Conservation (phyloP, 202 grass and related monocot genomes). For the Carex arenaria region DNA sequence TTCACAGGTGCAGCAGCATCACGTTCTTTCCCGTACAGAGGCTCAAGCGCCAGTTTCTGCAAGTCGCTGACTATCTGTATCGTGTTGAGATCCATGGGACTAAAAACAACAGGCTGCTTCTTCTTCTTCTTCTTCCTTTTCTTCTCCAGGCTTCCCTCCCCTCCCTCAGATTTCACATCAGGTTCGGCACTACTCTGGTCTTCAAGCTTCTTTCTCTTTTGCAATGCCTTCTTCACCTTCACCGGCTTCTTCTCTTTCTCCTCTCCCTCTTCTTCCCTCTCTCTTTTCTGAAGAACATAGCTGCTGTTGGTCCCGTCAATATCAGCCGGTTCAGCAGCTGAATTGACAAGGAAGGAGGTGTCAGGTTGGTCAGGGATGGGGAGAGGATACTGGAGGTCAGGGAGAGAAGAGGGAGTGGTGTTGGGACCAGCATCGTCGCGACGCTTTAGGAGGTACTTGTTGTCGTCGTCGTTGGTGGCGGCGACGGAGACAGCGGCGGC, state of each 20-base stretch:
- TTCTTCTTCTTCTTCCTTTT: slow-evolving; percentile 85
- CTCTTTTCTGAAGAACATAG: slow-evolving; percentile 62
- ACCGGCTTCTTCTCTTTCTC: slow-evolving; percentile 22
- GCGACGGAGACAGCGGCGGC: slow-evolving; percentile 24
- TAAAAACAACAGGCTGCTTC: slow-evolving; percentile 27
- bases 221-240: slow-evolving; percentile 42
- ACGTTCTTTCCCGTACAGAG: slow-evolving; percentile 40
- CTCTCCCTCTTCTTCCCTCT: background rate
- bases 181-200: background rate
- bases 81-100: slow-evolving; percentile 30
- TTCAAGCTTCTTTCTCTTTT: slow-evolving; percentile 40
- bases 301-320: slow-evolving; percentile 18
- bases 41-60: slow-evolving; percentile 55
- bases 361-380: slow-evolving; percentile 16
- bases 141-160: slow-evolving; percentile 14
- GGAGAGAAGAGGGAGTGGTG: slow-evolving; percentile 13
- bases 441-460: slow-evolving; percentile 86
- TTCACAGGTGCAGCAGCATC: slow-evolving; percentile 37
- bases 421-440: slow-evolving; percentile 43
- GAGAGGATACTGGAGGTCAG: slow-evolving; percentile 20
- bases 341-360: slow-evolving; percentile 30
- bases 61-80: slow-evolving; percentile 55
- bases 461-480: slow-evolving; percentile 43
- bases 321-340: slow-evolving; percentile 21
- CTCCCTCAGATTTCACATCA: background rate